phyloP scores from a whole-genome alignment of 768 basidiomycete species.

The Cantharellus anzutake region DNA sequence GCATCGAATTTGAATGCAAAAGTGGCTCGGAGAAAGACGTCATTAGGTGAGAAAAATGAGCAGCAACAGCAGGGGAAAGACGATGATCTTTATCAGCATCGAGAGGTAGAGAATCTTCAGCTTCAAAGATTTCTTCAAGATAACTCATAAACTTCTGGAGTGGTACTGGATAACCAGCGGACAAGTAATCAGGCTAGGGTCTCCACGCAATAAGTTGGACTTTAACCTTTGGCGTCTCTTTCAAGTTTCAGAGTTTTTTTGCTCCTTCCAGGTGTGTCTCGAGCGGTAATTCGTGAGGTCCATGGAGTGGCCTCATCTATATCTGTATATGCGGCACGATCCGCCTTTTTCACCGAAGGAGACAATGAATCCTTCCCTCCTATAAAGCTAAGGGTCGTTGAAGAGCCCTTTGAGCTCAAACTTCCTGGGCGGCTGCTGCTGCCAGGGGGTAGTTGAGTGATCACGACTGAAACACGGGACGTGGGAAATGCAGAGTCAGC shows the following conservation, averaged over 20 bases:
- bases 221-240: not conserved
- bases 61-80: conserved; percentile 19
- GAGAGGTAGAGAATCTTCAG: conserved; percentile 49
- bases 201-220: not conserved
- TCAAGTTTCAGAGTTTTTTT: not conserved
- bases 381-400: no score
- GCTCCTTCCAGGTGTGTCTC: not conserved
- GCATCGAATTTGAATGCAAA: conserved; percentile 35
- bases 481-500: no score
- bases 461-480: no score
- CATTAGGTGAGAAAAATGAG: conserved; percentile 47
- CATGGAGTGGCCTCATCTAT: not conserved
- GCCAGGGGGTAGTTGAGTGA: no score
- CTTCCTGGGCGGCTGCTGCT: no score
- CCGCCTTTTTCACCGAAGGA: no score
- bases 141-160: conserved; percentile 58
- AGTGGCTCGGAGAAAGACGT: conserved; percentile 39
- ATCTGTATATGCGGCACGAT: not conserved
- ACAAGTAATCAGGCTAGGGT: not conserved
- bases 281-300: not conserved
- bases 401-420: no score
- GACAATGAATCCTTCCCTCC: no score
- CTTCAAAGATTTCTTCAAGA: conserved; percentile 72
- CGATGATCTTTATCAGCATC: conserved; percentile 23
- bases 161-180: conserved; percentile 25